These are phyloP conservation scores for Pseudocercospora macadamiae DNA, from an alignment of 2,329 filamentous ascomycete genomes.

Conservation along the genomic window DNA sequence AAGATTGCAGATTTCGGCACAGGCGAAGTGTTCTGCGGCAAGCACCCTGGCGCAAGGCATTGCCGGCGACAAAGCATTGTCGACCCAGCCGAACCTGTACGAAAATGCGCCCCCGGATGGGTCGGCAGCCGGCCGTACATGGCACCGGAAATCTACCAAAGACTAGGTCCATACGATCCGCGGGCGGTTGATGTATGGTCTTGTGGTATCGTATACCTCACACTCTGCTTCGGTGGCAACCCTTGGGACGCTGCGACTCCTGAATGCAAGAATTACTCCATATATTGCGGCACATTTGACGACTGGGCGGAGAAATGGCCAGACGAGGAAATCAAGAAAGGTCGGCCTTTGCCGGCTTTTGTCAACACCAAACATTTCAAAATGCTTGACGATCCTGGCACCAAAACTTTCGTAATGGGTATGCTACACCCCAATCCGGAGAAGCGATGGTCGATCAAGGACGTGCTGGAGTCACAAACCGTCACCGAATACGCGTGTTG, in stretches of 20 bases:
- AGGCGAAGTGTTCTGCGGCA: constrained; percentile 80
- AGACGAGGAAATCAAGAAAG: constrained; percentile 54
- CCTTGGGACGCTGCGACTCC: constrained; percentile 73
- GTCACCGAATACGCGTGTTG: constrained; percentile 43
- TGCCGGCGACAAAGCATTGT: constrained; percentile 62
- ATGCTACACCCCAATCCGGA: constrained; percentile 82
- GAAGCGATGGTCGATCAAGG: constrained; percentile 69
- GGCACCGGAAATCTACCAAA: constrained; percentile 78
- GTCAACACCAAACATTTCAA: constrained; percentile 69
- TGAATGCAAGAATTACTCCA: constrained; percentile 61
- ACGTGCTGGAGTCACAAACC: constrained; percentile 63
- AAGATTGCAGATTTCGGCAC: constrained; percentile 94
- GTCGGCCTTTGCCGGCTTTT: constrained; percentile 48
- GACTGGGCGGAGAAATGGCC: constrained; percentile 61
- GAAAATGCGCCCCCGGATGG: constrained; percentile 75
- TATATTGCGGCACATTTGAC: constrained; percentile 69
- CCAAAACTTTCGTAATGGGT: constrained; percentile 71
- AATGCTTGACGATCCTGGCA: constrained; percentile 65
- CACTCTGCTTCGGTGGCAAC: constrained; percentile 70
- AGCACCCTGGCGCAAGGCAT: constrained; percentile 72
- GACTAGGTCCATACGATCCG: constrained; percentile 70
- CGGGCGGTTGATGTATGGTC: constrained; percentile 85
- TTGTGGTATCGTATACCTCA: constrained; percentile 79
- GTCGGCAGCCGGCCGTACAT: constrained; percentile 87
- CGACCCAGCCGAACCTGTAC: constrained; percentile 70